Evolutionary conservation across 768 basidiomycete species (phyloP).

Genomic region (Lactifluus subvellereus): DNA sequence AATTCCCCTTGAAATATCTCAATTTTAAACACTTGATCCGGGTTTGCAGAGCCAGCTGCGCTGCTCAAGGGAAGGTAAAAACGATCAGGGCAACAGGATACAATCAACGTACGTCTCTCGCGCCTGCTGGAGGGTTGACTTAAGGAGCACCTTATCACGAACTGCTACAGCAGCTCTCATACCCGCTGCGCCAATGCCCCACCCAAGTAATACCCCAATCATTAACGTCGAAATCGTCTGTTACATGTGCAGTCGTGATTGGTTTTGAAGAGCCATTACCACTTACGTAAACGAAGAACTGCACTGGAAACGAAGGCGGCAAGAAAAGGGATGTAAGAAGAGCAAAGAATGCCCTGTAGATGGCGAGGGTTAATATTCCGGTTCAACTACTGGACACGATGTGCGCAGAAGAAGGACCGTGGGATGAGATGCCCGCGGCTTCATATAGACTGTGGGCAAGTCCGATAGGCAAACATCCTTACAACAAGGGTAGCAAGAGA

Average conservation of each 20-base stretch:
- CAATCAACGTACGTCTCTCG: conserved; percentile 29
- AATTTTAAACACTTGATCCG: conserved; percentile 34
- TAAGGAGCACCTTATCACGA: conserved; percentile 32
- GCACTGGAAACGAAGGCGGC: conserved; percentile 44
- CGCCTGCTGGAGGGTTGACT: conserved; percentile 28
- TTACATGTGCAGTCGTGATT: neutral
- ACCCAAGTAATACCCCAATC: conserved; percentile 44
- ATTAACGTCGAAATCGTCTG: conserved; percentile 41
- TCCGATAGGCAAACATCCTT: neutral
- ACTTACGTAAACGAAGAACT: conserved; percentile 45
- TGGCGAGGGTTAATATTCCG: neutral
- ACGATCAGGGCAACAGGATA: neutral
- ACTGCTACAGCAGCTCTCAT: conserved; percentile 46
- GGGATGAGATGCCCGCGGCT: neutral
- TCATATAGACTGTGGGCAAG: no score
- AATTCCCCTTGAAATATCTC: conserved; percentile 47
- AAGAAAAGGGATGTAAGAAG: conserved; percentile 39
- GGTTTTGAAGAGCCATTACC: neutral
- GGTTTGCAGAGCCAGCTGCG: conserved; percentile 35
- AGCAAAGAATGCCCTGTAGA: conserved; percentile 41
- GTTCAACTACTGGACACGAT: neutral
- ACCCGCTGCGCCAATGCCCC: conserved; percentile 49
- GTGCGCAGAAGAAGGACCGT: neutral
- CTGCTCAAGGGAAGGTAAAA: conserved; percentile 19
- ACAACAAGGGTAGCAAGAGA: neutral